Conservation (phyloP, 495 filamentous ascomycete species). For the Tetracladium setigerum region DNA sequence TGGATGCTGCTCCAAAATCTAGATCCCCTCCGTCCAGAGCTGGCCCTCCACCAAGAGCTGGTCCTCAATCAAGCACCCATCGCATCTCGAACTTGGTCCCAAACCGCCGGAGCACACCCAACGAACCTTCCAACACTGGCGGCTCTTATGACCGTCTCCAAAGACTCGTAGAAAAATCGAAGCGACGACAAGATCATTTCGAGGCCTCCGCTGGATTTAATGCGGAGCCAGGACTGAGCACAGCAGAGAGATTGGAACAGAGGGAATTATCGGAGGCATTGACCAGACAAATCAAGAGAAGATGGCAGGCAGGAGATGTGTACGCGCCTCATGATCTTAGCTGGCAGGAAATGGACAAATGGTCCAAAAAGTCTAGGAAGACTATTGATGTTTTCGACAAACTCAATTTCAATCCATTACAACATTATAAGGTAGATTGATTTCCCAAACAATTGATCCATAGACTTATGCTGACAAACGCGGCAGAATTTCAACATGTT, state of each 20-base stretch:
- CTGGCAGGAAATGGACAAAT: constrained; percentile 64
- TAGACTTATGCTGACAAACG: neutral
- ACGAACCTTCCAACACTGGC: no score
- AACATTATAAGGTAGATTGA: constrained; percentile 70
- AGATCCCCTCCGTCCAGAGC: neutral
- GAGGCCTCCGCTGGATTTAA: no score
- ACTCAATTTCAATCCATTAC: constrained; percentile 71
- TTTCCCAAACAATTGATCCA: neutral
- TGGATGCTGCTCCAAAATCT: neutral
- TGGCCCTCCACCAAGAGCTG: no score
- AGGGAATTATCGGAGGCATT: constrained; percentile 12
- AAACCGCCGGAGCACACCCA: no score
- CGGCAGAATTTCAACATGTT: constrained; percentile 85
- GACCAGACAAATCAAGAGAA: constrained; percentile 36
- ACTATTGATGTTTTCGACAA: constrained; percentile 67
- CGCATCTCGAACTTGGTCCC: no score
- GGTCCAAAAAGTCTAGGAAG: constrained; percentile 42
- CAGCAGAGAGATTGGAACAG: constrained; percentile 23
- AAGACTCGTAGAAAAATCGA: no score
- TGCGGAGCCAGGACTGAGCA: neutral
- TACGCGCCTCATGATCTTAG: constrained; percentile 88
- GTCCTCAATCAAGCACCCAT: no score
- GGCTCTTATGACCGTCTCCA: no score
- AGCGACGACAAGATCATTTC: no score
- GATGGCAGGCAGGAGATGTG: constrained; percentile 69